These are phyloP conservation scores for Ichthyophthirius multifiliis DNA, from an alignment of 169 alveolate genomes.

Conservation along the genomic window DNA sequence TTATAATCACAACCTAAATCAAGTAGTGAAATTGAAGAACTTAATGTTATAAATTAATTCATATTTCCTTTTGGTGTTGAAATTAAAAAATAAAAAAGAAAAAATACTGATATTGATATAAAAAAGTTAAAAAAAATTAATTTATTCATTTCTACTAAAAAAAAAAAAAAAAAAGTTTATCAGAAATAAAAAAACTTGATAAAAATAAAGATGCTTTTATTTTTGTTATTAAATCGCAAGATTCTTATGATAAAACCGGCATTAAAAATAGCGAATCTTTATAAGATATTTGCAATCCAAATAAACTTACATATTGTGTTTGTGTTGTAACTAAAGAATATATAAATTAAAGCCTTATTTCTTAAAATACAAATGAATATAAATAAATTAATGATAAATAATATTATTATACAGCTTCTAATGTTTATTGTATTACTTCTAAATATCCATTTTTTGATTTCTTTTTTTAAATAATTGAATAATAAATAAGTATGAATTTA, in stretches of 20 bases:
- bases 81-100: neutral
- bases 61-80: neutral
- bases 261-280: neutral
- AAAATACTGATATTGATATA: neutral
- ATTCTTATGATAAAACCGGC: neutral
- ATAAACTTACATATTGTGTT: neutral
- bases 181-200: neutral
- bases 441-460: neutral
- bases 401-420: neutral
- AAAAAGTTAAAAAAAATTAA: neutral
- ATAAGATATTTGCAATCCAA: neutral
- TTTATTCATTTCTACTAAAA: neutral
- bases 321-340: neutral
- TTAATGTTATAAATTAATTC: neutral
- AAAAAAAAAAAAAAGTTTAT: neutral
- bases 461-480: neutral
- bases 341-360: neutral
- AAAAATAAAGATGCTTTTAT: neutral
- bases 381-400: neutral
- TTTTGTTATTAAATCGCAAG: neutral
- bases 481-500: neutral
- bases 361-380: neutral
- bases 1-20: neutral
- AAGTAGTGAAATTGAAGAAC: neutral
- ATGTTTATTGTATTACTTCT: neutral